These are phyloP conservation scores for Yarrowia deformans DNA, from an alignment of 805 yeast species.

Conservation along the genomic window DNA sequence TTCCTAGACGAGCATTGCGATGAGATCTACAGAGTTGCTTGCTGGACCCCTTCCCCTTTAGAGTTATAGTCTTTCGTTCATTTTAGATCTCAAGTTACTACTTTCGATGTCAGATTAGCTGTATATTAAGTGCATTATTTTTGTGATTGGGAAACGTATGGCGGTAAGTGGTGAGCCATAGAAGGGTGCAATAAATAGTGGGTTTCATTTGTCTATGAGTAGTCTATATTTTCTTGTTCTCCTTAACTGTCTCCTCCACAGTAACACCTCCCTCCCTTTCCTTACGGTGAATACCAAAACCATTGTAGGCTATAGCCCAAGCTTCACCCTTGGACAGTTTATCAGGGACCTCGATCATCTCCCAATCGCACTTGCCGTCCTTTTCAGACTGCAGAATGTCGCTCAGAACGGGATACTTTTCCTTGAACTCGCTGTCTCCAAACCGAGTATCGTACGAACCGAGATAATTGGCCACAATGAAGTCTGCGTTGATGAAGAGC, in stretches of 20 bases:
- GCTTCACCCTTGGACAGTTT: conserved; percentile 42
- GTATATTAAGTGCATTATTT: conserved; percentile 11
- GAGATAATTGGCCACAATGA: conserved; percentile 59
- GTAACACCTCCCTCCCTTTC: neutral
- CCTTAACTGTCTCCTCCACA: neutral
- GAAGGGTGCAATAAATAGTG: neutral
- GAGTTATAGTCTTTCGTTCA: no score
- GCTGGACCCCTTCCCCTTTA: no score
- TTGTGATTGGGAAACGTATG: neutral
- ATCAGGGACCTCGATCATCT: conserved; percentile 40
- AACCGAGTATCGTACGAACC: conserved; percentile 61
- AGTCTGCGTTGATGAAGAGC: conserved; percentile 7
- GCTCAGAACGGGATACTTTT: conserved; percentile 56
- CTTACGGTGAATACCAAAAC: conserved; percentile 46
- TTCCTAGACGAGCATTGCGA: conserved; percentile 2
- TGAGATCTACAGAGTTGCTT: neutral
- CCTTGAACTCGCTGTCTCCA: conserved; percentile 54
- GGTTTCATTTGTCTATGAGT: neutral
- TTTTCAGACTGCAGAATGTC: conserved; percentile 46
- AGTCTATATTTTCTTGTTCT: neutral
- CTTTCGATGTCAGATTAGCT: conserved; percentile 7
- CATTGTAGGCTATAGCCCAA: conserved; percentile 49
- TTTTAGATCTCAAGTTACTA: neutral
- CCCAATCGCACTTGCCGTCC: conserved; percentile 40
- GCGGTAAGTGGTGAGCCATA: no score